These are phyloP conservation scores for Nicotiana otophora DNA, from an alignment of 257 asterid species.

Conservation along the genomic window DNA sequence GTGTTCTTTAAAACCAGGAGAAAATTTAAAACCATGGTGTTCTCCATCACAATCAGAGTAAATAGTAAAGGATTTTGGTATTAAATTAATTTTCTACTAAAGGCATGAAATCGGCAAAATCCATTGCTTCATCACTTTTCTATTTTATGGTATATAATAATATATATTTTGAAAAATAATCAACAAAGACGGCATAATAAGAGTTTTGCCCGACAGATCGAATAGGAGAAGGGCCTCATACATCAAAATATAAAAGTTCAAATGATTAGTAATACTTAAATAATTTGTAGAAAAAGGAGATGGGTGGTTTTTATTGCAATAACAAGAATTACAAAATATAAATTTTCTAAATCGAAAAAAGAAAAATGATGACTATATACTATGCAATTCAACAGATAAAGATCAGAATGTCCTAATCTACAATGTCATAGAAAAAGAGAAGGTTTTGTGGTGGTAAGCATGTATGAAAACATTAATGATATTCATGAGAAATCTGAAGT, in stretches of 20 bases:
- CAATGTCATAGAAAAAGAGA: background rate
- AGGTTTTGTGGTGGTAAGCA: background rate
- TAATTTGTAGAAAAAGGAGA: background rate
- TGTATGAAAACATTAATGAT: background rate
- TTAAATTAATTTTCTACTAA: too few species aligned
- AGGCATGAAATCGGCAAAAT: too few species aligned
- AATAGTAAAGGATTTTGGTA: too few species aligned
- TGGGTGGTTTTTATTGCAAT: background rate
- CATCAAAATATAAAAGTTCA: background rate
- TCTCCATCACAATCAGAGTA: too few species aligned
- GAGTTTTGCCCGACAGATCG: background rate
- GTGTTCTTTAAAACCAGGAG: too few species aligned
- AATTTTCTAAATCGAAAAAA: background rate
- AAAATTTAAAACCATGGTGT: too few species aligned
- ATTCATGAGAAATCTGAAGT: background rate
- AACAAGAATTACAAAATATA: background rate
- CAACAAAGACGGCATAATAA: background rate
- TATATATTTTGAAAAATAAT: background rate
- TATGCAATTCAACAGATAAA: background rate
- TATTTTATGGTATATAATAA: background rate
- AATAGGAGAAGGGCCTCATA: slow-evolving; percentile 1
- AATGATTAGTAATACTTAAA: background rate
- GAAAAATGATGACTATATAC: background rate
- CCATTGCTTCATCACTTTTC: too few species aligned
- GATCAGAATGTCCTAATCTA: background rate